Percentiles rank a stretch among this genome's conserved stretches.
Evolutionary conservation across 169 alveolate genomes (phyloP).

Genomic region (Eimeria praecox): DNA sequence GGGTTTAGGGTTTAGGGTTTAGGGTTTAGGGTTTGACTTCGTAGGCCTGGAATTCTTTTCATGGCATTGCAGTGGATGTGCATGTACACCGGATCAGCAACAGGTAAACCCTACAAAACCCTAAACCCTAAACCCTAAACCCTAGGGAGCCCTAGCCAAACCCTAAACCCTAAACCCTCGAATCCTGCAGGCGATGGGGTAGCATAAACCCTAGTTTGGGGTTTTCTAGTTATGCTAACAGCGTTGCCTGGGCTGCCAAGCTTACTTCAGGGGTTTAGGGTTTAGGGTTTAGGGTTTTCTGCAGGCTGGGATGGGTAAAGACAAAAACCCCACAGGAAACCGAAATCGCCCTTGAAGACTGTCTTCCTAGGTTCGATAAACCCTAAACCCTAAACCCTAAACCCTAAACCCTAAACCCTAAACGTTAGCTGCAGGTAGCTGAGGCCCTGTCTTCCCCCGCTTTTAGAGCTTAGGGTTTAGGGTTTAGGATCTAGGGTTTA

Average conservation of each 20-base stretch:
- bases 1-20: conserved; percentile 5
- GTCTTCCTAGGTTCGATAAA: conserved; percentile 88
- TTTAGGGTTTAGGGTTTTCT: conserved; percentile 18
- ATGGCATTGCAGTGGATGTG: conserved; percentile 96
- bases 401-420: not conserved
- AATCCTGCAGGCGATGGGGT: not conserved
- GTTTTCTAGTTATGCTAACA: not conserved
- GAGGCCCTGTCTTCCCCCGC: too few relatives aligned
- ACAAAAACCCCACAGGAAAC: conserved; percentile 97
- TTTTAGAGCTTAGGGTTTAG: too few relatives aligned
- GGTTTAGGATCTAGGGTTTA: conserved; percentile 42
- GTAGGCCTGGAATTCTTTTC: conserved; percentile 88
- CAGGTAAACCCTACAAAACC: conserved; percentile 65
- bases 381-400: not conserved
- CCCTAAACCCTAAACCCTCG: not conserved
- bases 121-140: not conserved
- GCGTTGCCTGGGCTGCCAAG: too few relatives aligned
- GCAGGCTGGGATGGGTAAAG: conserved; percentile 94
- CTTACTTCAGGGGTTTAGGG: not conserved
- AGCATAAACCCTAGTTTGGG: too few relatives aligned
- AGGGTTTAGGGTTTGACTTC: conserved; percentile 10
- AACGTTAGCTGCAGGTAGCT: not conserved
- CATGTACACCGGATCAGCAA: conserved; percentile 96
- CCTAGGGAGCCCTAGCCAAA: not conserved
- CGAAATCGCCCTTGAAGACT: conserved; percentile 91